Evolutionary conservation across 2,329 filamentous ascomycete genomes (phyloP).

Genomic region (Fusarium clavum): DNA sequence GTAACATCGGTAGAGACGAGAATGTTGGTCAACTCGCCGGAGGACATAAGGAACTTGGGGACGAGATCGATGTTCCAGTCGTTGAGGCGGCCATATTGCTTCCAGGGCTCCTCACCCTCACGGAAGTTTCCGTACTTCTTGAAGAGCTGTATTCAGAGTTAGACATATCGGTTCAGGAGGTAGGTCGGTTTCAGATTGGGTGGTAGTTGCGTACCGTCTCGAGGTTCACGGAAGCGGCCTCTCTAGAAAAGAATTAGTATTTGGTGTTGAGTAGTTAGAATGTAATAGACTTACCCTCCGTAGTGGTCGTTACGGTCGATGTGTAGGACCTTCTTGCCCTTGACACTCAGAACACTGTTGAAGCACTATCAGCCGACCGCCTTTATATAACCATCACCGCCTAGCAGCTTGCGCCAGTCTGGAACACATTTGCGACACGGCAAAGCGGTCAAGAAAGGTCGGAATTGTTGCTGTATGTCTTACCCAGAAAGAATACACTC

Average conservation of each 20-base stretch:
- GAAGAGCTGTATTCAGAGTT: constrained; percentile 75
- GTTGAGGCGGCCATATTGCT: constrained; percentile 94
- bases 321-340: constrained; percentile 98
- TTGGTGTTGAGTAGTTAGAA: neutral
- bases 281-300: constrained; percentile 77
- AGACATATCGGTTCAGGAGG: constrained; percentile 38
- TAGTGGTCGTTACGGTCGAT: constrained; percentile 99
- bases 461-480: constrained; percentile 41
- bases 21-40: constrained; percentile 98
- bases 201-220: constrained; percentile 74
- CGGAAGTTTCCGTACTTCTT: constrained; percentile 92
- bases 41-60: constrained; percentile 98
- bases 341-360: constrained; percentile 87
- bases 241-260: constrained; percentile 60
- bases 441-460: neutral
- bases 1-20: constrained; percentile 95
- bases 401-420: constrained; percentile 20
- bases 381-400: constrained; percentile 38
- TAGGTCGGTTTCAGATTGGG: constrained; percentile 21
- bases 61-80: constrained; percentile 99
- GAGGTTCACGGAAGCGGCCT: constrained; percentile 96
- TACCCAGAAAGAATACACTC: constrained; percentile 99
- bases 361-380: constrained; percentile 39
- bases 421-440: constrained; percentile 8
- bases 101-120: constrained; percentile 90